Conservation (phyloP, 2,329 filamentous ascomycete genomes). For the Lomentospora prolificans region DNA sequence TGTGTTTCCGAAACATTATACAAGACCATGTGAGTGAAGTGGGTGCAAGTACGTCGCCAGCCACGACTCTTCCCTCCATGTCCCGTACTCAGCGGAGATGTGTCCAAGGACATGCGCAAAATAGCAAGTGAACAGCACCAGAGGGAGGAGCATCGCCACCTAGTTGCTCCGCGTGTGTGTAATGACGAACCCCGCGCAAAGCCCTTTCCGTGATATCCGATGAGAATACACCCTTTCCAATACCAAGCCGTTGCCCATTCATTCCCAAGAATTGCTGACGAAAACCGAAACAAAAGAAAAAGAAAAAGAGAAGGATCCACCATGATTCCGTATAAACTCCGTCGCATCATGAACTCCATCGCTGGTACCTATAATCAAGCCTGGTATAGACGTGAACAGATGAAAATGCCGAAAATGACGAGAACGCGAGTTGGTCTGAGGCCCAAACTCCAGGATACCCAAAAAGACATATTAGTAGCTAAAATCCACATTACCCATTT, state of each 20-base stretch:
- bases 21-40: neutral
- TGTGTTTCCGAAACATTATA: neutral
- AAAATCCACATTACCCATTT: slow-evolving; percentile 52
- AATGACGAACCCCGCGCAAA: neutral
- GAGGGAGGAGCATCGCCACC: neutral
- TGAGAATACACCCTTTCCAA: neutral
- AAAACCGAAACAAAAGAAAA: slow-evolving; percentile 4
- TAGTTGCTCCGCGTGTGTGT: slow-evolving; percentile 1
- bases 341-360: slow-evolving; percentile 22
- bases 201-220: slow-evolving; percentile 1
- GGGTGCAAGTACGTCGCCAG: neutral
- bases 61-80: neutral
- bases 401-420: slow-evolving; percentile 3
- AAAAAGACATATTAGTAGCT: slow-evolving; percentile 39
- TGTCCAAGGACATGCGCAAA: neutral
- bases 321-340: slow-evolving; percentile 15
- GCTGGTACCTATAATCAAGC: slow-evolving; percentile 17
- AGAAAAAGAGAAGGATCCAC: neutral
- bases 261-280: neutral
- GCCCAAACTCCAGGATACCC: slow-evolving; percentile 12
- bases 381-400: slow-evolving; percentile 5
- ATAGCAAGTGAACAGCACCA: neutral
- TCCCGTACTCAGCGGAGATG: neutral
- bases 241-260: neutral
- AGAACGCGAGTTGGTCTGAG: slow-evolving; percentile 11